These are phyloP conservation scores for Limonium bicolor DNA, from an alignment of 148 eudicot species.

Conservation along the genomic window DNA sequence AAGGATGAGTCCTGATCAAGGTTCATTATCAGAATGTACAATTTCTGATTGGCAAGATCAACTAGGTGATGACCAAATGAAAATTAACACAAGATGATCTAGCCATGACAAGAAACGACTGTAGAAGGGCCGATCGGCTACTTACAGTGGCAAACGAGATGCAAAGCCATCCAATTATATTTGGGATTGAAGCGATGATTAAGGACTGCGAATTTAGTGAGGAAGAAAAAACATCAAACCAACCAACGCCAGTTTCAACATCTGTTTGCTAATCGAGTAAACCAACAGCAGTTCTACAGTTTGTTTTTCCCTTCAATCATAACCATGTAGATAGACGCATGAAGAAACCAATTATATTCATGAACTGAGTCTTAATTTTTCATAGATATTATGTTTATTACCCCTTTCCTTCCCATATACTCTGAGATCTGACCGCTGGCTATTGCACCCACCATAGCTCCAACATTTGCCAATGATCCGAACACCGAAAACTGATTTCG, in stretches of 20 bases:
- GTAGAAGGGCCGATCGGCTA: too few species aligned
- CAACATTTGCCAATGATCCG: constrained; percentile 84
- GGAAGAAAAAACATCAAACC: background rate
- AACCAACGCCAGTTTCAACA: too few species aligned
- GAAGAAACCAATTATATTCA: too few species aligned
- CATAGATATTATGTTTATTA: constrained; percentile 12
- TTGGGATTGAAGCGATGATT: constrained; percentile 58
- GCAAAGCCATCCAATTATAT: constrained; percentile 51
- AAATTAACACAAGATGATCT: too few species aligned
- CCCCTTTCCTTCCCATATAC: constrained; percentile 87
- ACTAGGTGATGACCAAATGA: too few species aligned
- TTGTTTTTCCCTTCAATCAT: too few species aligned
- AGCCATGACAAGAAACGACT: too few species aligned
- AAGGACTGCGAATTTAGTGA: constrained; percentile 25
- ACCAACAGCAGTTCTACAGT: too few species aligned
- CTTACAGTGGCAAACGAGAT: constrained; percentile 52
- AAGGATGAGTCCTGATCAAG: constrained; percentile 62
- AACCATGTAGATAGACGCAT: too few species aligned
- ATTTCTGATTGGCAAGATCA: too few species aligned
- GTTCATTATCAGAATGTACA: background rate
- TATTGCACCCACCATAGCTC: constrained; percentile 94
- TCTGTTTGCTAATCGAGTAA: too few species aligned
- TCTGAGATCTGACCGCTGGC: constrained; percentile 87
- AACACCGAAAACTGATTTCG: constrained; percentile 56
- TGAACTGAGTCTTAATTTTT: too few species aligned